These are phyloP conservation scores for Termitomyces bulborhizus DNA, from an alignment of 768 basidiomycete species.

Conservation along the genomic window DNA sequence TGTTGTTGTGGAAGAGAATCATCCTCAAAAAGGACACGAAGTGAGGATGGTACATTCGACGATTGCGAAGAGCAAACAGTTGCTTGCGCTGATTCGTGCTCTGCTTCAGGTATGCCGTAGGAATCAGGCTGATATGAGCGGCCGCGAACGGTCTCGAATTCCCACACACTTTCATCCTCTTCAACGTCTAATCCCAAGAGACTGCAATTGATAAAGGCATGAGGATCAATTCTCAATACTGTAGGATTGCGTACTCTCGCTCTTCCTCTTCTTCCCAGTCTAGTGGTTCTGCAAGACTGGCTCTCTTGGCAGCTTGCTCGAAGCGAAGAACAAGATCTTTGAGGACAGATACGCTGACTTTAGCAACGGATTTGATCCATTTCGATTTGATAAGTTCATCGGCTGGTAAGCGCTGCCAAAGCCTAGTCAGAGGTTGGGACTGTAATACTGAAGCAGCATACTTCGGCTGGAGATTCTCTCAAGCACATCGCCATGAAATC, in stretches of 20 bases:
- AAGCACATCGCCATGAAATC: constrained; percentile 85
- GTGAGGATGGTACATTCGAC: constrained; percentile 65
- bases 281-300: constrained; percentile 67
- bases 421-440: constrained; percentile 1
- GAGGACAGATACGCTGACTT: constrained; percentile 58
- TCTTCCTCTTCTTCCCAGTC: constrained; percentile 71
- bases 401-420: constrained; percentile 69
- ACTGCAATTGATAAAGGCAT: constrained; percentile 3
- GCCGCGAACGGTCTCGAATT: constrained; percentile 68
- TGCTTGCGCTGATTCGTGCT: constrained; percentile 23
- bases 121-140: constrained; percentile 15
- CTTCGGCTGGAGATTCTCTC: constrained; percentile 74
- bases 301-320: constrained; percentile 68
- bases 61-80: constrained; percentile 42
- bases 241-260: constrained; percentile 33
- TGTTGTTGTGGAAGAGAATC: constrained; percentile 31
- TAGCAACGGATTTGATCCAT: constrained; percentile 81
- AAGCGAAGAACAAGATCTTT: constrained; percentile 80
- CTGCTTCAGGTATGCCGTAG: constrained; percentile 17
- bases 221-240: background rate
- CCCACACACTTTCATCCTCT: constrained; percentile 51
- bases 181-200: constrained; percentile 18
- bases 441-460: constrained; percentile 26
- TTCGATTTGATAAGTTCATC: constrained; percentile 85
- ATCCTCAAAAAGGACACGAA: constrained; percentile 75